Evolutionary conservation across 208 protist genomes (phyloP).

Genomic region (Wallacemonas sp.): DNA sequence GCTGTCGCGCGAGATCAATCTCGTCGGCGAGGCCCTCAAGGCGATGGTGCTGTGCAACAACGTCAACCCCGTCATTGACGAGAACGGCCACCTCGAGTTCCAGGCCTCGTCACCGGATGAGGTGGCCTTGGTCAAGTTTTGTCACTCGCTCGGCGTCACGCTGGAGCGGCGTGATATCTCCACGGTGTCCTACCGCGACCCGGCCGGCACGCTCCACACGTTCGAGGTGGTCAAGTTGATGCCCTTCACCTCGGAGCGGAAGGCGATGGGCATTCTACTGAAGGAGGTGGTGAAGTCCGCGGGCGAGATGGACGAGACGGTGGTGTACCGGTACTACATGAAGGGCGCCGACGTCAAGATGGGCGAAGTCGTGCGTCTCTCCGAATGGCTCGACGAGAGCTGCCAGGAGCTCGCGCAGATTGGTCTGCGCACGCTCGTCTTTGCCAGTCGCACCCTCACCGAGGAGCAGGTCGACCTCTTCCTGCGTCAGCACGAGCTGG

Average conservation of each 20-base stretch:
- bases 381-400: conserved; percentile 97
- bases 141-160: conserved; percentile 74
- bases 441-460: conserved; percentile 80
- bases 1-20: conserved; percentile 41
- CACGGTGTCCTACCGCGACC: conserved; percentile 57
- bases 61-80: conserved; percentile 94
- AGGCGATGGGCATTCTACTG: conserved; percentile 99
- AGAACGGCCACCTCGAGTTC: conserved; percentile 54
- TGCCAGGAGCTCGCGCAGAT: conserved; percentile 96
- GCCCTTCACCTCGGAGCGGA: conserved; percentile 98
- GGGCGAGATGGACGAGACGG: conserved; percentile 1
- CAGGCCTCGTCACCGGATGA: conserved; percentile 96
- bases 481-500: conserved; percentile 49
- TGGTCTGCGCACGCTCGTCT: conserved; percentile 95
- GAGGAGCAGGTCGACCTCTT: conserved; percentile 90
- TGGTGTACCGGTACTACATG: conserved; percentile 92
- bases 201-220: conserved; percentile 17
- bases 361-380: conserved; percentile 78
- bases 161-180: conserved; percentile 52
- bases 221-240: conserved; percentile 97
- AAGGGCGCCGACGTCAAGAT: conserved; percentile 97
- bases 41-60: conserved; percentile 96
- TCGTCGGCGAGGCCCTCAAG: conserved; percentile 75
- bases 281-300: conserved; percentile 4
- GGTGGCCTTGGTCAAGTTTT: conserved; percentile 95